Evolutionary conservation across 768 basidiomycete species (phyloP).

Genomic region (Trametes maxima): DNA sequence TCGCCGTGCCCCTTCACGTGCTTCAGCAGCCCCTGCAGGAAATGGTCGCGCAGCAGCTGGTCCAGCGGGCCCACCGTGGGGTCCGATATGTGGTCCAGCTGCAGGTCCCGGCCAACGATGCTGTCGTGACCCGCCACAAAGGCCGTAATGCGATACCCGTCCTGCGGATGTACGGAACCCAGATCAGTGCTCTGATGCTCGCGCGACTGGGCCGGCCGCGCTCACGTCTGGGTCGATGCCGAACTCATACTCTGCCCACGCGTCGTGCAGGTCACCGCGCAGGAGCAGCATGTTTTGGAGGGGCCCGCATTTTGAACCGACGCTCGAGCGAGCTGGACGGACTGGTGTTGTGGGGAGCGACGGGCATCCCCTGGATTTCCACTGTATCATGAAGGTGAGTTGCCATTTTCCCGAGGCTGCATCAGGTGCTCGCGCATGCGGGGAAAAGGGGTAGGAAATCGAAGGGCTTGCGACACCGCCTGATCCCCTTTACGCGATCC

Average conservation of each 20-base stretch:
- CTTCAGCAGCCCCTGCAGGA: constrained; percentile 37
- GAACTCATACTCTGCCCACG: constrained; percentile 33
- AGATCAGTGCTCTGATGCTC: not conserved
- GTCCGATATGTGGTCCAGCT: constrained; percentile 35
- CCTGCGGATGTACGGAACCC: constrained; percentile 24
- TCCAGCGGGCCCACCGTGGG: constrained; percentile 36
- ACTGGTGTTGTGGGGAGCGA: not conserved
- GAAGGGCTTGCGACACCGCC: too few species aligned
- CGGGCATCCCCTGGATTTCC: not conserved
- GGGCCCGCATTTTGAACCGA: constrained; percentile 25
- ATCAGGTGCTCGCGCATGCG: constrained; percentile 1
- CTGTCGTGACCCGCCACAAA: constrained; percentile 33
- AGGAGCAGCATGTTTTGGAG: constrained; percentile 34
- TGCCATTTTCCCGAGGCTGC: too few species aligned
- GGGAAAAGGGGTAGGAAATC: too few species aligned
- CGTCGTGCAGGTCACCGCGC: constrained; percentile 30
- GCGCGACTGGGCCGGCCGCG: not conserved
- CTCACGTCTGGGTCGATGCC: constrained; percentile 34
- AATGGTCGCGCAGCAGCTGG: constrained; percentile 36
- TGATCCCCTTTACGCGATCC: too few species aligned
- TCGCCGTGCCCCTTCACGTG: constrained; percentile 39
- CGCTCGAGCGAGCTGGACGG: not conserved
- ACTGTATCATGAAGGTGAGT: not conserved
- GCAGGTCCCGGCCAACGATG: constrained; percentile 31
- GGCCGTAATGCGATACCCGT: constrained; percentile 34